Evolutionary conservation across 164 flowering plant genomes (phyloP), one percentile per base, ranked within the genome.

Genomic region (Dillenia turbinata): DNA sequence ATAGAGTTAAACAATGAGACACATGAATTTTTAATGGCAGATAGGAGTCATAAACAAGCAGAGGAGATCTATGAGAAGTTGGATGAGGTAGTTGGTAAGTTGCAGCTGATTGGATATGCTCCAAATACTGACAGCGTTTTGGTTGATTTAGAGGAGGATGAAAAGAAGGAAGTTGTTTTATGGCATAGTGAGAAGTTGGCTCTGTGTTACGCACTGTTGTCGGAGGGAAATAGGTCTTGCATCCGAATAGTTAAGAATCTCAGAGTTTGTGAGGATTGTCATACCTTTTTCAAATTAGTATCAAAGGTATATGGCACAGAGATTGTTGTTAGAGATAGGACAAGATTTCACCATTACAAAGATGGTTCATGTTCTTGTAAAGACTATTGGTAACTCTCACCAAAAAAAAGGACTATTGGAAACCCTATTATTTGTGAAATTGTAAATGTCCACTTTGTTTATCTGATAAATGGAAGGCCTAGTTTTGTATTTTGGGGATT

Each of bases 111-210:
- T 44, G 96, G 94, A 14, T 89, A 87, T 74, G 64, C 73, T 52
- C 96, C 94, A 17, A 61, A 81, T 49, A 64, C 75, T 9, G 24
- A 57, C 14, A 53, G 73, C 66, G 86, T 83, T 64, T 67, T 84
- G 68, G 75, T 81, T 58, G 85, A 89, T 75, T 19, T 89, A 62
- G 83, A 84, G 26, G 96, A 87, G 50, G 90, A 87, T 52, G 89
- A 84, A 61, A 89, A 91, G 61, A 66, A 70, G 67, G 81, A 87
- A 17, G 80, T 69, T 47, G 68, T 87, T 61, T 71, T 85, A 22
- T 81, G 81, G 84, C 94, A 91, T 49, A 83, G 94, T 62, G 94
- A 89, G 79, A 91, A 89, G 77, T 71, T 89, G 65, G 97, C 96
- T 5, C 77, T 89, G 15, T 81, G 82, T 59, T 89, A 73, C 64